phyloP scores from a whole-genome alignment of 2,329 filamentous ascomycete species.

The Raffaelea deltoideospora region DNA sequence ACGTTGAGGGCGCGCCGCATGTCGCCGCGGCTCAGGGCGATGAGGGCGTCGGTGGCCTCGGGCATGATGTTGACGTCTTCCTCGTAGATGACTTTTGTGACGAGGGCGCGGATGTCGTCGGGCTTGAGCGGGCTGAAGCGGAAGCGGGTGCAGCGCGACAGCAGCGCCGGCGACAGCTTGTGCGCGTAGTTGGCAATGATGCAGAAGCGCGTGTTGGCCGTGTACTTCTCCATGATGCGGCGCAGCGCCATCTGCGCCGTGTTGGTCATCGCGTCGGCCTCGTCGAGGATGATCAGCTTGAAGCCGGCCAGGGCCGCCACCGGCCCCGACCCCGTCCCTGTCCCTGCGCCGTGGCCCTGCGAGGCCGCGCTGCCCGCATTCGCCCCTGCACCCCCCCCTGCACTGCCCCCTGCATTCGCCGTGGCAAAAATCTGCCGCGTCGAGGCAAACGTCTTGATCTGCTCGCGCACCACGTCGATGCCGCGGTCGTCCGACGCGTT shows the following conservation, averaged over 20 bases:
- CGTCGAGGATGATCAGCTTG: conserved; percentile 95
- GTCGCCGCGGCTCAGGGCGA: conserved; percentile 81
- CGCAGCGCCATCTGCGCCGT: conserved; percentile 95
- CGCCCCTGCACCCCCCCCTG: conserved; percentile 30
- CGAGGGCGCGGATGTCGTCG: conserved; percentile 64
- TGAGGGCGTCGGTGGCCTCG: conserved; percentile 69
- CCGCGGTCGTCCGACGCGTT: conserved; percentile 96
- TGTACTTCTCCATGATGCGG: conserved; percentile 99
- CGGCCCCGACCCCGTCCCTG: conserved; percentile 9
- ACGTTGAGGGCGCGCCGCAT: conserved; percentile 94
- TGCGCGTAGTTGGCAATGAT: conserved; percentile 99
- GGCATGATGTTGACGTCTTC: conserved; percentile 72
- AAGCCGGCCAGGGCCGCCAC: conserved; percentile 49
- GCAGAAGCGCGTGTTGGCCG: conserved; percentile 91
- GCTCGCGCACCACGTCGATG: conserved; percentile 94
- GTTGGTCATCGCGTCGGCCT: conserved; percentile 99
- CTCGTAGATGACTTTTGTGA: conserved; percentile 79
- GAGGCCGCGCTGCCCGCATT: not conserved
- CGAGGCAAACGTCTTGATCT: conserved; percentile 98
- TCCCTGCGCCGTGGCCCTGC: too few relatives aligned
- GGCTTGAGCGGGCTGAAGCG: conserved; percentile 90
- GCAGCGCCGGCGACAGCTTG: conserved; percentile 82
- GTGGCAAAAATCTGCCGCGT: conserved; percentile 90
- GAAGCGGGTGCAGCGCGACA: conserved; percentile 90
- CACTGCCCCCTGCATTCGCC: not conserved